Conservation (phyloP, 371 early-diverging fungal genomes). For the Catenaria anguillulae region DNA sequence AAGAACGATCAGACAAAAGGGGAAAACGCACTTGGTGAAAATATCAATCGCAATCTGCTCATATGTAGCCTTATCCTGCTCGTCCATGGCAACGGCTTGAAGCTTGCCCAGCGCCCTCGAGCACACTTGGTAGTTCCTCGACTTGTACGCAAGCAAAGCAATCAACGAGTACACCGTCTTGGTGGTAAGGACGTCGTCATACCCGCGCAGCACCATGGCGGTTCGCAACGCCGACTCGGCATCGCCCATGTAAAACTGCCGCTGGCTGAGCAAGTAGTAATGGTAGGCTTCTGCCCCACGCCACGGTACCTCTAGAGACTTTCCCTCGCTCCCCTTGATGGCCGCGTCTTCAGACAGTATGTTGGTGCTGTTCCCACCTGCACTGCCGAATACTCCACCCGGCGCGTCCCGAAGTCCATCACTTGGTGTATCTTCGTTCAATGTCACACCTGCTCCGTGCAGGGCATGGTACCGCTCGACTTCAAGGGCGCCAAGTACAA, state of each 20-base stretch:
- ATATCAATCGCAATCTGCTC: conserved; percentile 29
- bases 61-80: conserved; percentile 17
- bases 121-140: conserved; percentile 24
- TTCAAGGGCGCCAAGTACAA: conserved; percentile 37
- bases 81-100: conserved; percentile 17
- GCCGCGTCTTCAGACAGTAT: too few species aligned
- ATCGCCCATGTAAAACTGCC: conserved; percentile 32
- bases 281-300: conserved; percentile 38
- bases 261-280: conserved; percentile 30
- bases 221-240: conserved; percentile 24
- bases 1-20: not conserved
- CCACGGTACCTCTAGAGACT: conserved; percentile 31
- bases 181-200: conserved; percentile 29
- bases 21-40: conserved; percentile 24
- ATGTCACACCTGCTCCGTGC: too few species aligned
- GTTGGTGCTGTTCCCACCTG: too few species aligned
- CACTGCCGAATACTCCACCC: not conserved
- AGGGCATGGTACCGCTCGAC: conserved; percentile 20
- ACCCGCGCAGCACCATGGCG: conserved; percentile 23
- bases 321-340: not conserved
- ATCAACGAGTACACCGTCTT: conserved; percentile 22
- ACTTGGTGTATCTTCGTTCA: too few species aligned
- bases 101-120: conserved; percentile 32
- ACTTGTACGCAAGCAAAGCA: conserved; percentile 25
- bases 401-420: too few species aligned